Evolutionary conservation across 1,284 basidiomycete species (phyloP).

Genomic region (Pseudomicrostroma phylloplanum): DNA sequence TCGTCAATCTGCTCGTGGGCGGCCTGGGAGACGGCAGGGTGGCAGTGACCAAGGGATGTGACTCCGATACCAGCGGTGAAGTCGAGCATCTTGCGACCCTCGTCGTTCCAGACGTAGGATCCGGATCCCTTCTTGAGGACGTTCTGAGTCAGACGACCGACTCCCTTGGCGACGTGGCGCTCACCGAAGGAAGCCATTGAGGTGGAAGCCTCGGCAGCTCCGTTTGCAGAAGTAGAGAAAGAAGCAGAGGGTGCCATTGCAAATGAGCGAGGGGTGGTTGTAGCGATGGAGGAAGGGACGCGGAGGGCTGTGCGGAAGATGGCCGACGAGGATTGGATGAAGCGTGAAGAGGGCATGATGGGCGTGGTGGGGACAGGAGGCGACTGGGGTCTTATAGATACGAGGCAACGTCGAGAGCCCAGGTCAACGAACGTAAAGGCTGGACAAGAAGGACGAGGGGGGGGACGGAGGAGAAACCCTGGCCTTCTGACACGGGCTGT

Average conservation of each 20-base stretch:
- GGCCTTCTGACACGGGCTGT: no score
- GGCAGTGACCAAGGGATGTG: slow-evolving; percentile 45
- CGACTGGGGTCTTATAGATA: no score
- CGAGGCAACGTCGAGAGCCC: no score
- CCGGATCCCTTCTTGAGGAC: slow-evolving; percentile 41
- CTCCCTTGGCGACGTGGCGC: slow-evolving; percentile 41
- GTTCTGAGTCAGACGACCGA: slow-evolving; percentile 39
- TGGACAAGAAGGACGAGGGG: no score
- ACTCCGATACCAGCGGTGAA: slow-evolving; percentile 47
- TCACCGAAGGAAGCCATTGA: slow-evolving; percentile 31
- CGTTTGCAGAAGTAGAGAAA: neutral
- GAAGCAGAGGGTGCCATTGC: slow-evolving; percentile 4
- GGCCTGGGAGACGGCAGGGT: slow-evolving; percentile 41
- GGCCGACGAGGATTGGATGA: no score
- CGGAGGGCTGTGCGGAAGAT: no score
- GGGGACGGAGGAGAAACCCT: no score
- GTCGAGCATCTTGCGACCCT: slow-evolving; percentile 40
- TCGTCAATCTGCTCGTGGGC: slow-evolving; percentile 39
- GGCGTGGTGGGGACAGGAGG: no score
- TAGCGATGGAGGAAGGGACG: no score
- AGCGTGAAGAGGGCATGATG: no score
- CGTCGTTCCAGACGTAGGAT: slow-evolving; percentile 35
- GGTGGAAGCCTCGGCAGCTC: neutral
- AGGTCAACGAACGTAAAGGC: no score
- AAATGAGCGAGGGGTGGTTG: neutral